A percentile compares a stretch with the other conserved stretches of the same genome.
These are phyloP conservation scores for Thozetella sp. DNA, from an alignment of 495 filamentous ascomycete species.

Conservation along the genomic window DNA sequence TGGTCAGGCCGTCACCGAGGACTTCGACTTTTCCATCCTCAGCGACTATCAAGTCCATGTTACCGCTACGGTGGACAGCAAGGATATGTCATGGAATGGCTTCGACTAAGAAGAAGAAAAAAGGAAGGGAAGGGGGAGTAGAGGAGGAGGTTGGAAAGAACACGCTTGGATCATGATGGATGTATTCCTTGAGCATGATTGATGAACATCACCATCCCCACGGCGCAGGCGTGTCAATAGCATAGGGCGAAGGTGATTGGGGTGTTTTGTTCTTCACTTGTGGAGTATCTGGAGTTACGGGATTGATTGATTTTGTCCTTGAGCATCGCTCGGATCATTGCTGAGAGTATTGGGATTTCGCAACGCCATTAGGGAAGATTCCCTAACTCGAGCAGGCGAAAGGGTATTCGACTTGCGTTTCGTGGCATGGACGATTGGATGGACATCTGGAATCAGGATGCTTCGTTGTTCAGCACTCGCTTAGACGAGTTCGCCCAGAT, in stretches of 20 bases:
- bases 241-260: too few relatives aligned
- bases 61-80: conserved; percentile 15
- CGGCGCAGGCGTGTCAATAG: neutral
- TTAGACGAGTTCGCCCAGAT: neutral
- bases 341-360: neutral
- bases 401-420: neutral
- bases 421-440: neutral
- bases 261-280: too few relatives aligned
- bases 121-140: neutral
- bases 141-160: neutral
- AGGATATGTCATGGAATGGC: conserved; percentile 39
- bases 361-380: neutral
- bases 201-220: neutral
- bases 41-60: conserved; percentile 18
- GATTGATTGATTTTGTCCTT: neutral
- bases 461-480: neutral
- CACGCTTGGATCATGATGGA: conserved; percentile 1
- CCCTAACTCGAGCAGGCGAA: neutral
- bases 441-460: neutral
- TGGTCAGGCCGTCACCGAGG: conserved; percentile 64
- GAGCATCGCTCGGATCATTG: neutral
- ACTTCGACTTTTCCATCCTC: conserved; percentile 68
- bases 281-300: neutral
- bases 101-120: conserved; percentile 21
- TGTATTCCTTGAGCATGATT: neutral